Conservation (phyloP, 1,284 basidiomycete genomes). For the Apiotrichum mycotoxinovorans region DNA sequence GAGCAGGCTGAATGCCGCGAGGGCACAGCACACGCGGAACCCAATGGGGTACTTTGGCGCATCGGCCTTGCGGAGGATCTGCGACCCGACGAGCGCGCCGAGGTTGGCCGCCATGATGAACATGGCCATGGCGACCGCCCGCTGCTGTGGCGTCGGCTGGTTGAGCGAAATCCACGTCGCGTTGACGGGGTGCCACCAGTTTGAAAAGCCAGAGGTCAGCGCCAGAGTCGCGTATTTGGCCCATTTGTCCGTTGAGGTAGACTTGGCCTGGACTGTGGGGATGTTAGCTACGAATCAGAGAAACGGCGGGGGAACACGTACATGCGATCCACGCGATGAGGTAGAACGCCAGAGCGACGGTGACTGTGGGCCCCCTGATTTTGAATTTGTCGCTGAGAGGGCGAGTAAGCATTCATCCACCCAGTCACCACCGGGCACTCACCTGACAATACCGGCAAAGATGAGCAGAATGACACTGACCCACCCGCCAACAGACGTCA, state of each 20-base stretch:
- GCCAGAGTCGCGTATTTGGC: slow-evolving; percentile 28
- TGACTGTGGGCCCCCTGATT: slow-evolving; percentile 20
- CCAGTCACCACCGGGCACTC: slow-evolving; percentile 8
- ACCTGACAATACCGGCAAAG: slow-evolving; percentile 17
- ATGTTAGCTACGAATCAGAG: no score
- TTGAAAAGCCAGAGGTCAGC: slow-evolving; percentile 19
- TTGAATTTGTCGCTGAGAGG: slow-evolving; percentile 17
- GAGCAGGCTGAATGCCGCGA: slow-evolving; percentile 22
- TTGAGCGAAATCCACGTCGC: slow-evolving; percentile 38
- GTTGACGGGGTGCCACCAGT: slow-evolving; percentile 27
- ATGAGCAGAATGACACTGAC: slow-evolving; percentile 16
- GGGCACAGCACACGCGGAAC: slow-evolving; percentile 28
- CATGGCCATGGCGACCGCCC: slow-evolving; percentile 41
- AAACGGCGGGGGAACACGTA: no score
- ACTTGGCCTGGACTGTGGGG: slow-evolving; percentile 21
- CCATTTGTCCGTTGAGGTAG: slow-evolving; percentile 22
- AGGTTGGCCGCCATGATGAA: slow-evolving; percentile 39
- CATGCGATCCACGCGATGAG: slow-evolving; percentile 28
- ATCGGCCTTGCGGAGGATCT: slow-evolving; percentile 37
- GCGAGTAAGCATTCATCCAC: slow-evolving; percentile 6
- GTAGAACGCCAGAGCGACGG: slow-evolving; percentile 12
- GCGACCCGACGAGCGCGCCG: slow-evolving; percentile 36
- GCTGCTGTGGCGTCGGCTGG: slow-evolving; percentile 30
- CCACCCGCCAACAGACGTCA: slow-evolving; percentile 33
- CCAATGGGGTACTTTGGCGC: slow-evolving; percentile 34